A percentile compares a stretch with the other conserved stretches of the same genome.
These are phyloP conservation scores for Ceratocystis harringtonii DNA, from an alignment of 2,329 filamentous ascomycete genomes.

Conservation along the genomic window DNA sequence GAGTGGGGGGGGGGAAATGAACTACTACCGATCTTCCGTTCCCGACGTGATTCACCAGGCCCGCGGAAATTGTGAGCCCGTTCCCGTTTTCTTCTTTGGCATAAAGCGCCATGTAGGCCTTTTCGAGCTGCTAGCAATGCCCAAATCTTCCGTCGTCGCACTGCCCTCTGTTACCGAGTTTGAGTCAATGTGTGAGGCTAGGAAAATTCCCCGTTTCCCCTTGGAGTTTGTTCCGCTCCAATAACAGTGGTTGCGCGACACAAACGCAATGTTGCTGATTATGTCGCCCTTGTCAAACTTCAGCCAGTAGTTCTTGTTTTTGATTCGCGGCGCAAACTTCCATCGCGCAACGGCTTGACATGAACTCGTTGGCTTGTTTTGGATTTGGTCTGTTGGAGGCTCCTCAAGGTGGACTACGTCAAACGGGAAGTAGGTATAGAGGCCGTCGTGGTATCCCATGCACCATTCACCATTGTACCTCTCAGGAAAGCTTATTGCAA, in stretches of 20 bases:
- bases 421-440: conserved; percentile 34
- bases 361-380: conserved; percentile 30
- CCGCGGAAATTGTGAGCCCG: conserved; percentile 2
- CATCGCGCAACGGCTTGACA: conserved; percentile 36
- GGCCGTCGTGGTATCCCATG: conserved; percentile 42
- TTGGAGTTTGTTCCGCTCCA: conserved; percentile 40
- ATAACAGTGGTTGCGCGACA: conserved; percentile 38
- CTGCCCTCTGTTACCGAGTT: conserved; percentile 31
- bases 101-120: background rate
- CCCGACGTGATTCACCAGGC: background rate
- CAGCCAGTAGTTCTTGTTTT: conserved; percentile 33
- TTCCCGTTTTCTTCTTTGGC: conserved; percentile 12
- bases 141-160: background rate
- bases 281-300: conserved; percentile 50
- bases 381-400: conserved; percentile 33
- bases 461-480: conserved; percentile 41
- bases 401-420: conserved; percentile 35
- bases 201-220: conserved; percentile 40
- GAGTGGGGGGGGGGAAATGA: background rate
- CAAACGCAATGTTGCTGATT: conserved; percentile 47
- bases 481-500: conserved; percentile 36
- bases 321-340: conserved; percentile 35
- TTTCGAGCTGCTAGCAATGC: conserved; percentile 7
- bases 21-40: background rate
- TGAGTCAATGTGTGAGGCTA: conserved; percentile 34